Conservation (phyloP, 345 rosid species). For the Cardiospermum halicacabum region DNA sequence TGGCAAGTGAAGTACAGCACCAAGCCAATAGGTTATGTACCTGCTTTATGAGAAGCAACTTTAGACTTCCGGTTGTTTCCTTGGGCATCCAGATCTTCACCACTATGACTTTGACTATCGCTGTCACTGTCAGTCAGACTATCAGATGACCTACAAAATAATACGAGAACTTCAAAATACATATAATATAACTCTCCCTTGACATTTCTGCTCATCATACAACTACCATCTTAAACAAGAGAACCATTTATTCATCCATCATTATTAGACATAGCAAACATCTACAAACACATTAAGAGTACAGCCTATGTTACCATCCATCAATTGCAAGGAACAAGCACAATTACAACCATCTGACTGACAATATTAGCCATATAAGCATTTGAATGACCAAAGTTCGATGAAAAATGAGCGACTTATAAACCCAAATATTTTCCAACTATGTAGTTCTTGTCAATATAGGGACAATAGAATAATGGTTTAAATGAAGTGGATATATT, state of each 20-base stretch:
- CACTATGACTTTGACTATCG: conserved; percentile 43
- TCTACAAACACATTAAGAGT: not conserved
- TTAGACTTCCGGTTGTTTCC: conserved; percentile 40
- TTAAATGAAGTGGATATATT: not conserved
- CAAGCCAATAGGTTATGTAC: conserved; percentile 28
- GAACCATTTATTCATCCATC: too few species aligned
- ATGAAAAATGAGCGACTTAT: not conserved
- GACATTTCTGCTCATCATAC: not conserved
- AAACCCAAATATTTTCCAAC: not conserved
- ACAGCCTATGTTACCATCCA: not conserved
- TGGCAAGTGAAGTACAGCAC: not conserved
- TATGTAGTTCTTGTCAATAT: not conserved
- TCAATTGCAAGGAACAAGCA: not conserved
- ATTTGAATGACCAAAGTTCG: not conserved
- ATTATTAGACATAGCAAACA: not conserved
- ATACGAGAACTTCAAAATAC: conserved; percentile 4
- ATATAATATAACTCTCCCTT: not conserved
- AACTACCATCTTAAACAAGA: not conserved
- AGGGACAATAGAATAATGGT: not conserved
- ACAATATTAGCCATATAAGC: not conserved
- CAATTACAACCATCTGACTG: not conserved
- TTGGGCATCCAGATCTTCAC: conserved; percentile 35
- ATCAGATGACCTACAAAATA: conserved; percentile 48
- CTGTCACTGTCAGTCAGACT: conserved; percentile 50
- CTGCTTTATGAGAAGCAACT: conserved; percentile 40